Evolutionary conservation across 2,329 filamentous ascomycete species (phyloP), one percentile per base, ranked within the genome.

Genomic region (Sporothrix humicola): DNA sequence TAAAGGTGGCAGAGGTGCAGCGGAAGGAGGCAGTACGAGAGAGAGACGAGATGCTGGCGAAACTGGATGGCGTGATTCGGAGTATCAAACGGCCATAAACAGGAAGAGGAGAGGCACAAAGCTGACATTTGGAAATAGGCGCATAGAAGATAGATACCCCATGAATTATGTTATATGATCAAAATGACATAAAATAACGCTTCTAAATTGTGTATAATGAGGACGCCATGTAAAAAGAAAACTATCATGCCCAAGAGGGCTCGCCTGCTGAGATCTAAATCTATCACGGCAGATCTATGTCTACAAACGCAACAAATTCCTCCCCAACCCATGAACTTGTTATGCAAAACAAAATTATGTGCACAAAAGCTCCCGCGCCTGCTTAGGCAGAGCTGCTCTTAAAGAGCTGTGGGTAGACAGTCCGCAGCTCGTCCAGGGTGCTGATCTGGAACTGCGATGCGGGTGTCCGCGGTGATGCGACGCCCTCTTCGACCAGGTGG

Each of bases 351-450:
- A 66, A 59, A 48, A 66, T 48, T 17, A 48, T 13, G 20, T 66
- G 61, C 61, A 66, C 12, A 20, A 5, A 26, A 46, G 5, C 6
- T 42, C 1, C 5, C 9, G 12, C 1, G 5, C 23, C 5, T 10
- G 26, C 26, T 54, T 4, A 69, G 13, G 26, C 26, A 56, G 48
- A 15, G 48, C 48, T 37, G 42, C 50, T 56, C 81, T 93, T 96
- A 86, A 99, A 98, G 75, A 97, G 89, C 73, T 97, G 90, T 0
- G 96, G 94, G 77, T 95, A 98, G 12, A 92, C 82, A 0, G 83
- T 83, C 63, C 92, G 89, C 73, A 99, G 83, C 79, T 98, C 92
- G 76, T 92, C 86, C 42, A 99, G 83, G 79, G 90, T 87, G 61
- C 88, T 86, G 76, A 99, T 92, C 79, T 95, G 91, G 80, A 92